Percentiles rank a stretch among this genome's conserved stretches.
These are phyloP conservation scores for Hyaloscypha variabilis DNA, from an alignment of 495 filamentous ascomycete genomes.

Conservation along the genomic window DNA sequence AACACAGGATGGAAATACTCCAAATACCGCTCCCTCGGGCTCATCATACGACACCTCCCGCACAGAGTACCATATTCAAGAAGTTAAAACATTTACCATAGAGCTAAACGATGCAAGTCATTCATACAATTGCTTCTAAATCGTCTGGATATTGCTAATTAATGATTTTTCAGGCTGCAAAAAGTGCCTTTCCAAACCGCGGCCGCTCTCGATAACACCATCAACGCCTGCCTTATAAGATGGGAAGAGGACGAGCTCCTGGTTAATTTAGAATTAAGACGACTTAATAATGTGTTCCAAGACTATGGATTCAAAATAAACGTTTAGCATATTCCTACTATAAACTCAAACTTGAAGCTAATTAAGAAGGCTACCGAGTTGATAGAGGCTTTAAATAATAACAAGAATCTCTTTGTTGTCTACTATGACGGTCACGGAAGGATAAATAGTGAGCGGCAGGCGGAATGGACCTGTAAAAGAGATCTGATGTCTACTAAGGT, in stretches of 20 bases:
- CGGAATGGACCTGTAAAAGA: neutral
- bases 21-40: neutral
- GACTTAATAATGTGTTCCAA: conserved; percentile 49
- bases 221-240: conserved; percentile 53
- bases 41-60: neutral
- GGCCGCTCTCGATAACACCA: conserved; percentile 46
- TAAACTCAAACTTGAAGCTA: conserved; percentile 51
- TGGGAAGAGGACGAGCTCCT: conserved; percentile 55
- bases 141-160: too few relatives aligned
- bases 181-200: conserved; percentile 49
- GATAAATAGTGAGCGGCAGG: conserved; percentile 34
- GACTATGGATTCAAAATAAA: conserved; percentile 52
- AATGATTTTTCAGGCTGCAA: too few relatives aligned
- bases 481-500: conserved; percentile 10
- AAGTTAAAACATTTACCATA: neutral
- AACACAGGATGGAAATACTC: neutral
- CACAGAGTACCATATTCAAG: neutral
- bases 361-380: conserved; percentile 51
- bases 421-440: conserved; percentile 55
- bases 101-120: neutral
- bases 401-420: conserved; percentile 49
- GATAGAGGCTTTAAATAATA: conserved; percentile 48
- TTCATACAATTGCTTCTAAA: too few relatives aligned
- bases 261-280: conserved; percentile 51
- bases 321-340: conserved; percentile 51